Conservation (phyloP, 768 basidiomycete species). For the Naganishia kalamii region DNA sequence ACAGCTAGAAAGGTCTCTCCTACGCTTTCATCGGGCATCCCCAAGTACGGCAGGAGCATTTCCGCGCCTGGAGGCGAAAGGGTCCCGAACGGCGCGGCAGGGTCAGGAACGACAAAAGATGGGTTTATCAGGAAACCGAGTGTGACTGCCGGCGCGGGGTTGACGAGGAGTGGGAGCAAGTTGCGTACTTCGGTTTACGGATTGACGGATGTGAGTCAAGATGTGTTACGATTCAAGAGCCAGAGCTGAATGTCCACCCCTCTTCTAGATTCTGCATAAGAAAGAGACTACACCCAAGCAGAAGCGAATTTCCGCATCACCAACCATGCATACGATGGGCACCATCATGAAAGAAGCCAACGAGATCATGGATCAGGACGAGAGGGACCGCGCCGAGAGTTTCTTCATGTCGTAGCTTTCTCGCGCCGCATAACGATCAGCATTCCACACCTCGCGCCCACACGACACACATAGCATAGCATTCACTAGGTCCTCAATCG, state of each 20-base stretch:
- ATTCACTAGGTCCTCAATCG: too few relatives aligned
- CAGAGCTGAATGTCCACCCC: background rate
- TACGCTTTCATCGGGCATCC: background rate
- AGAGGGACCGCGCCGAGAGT: slow-evolving; percentile 16
- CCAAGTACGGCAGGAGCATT: slow-evolving; percentile 10
- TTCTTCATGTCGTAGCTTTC: slow-evolving; percentile 16
- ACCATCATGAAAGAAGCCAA: slow-evolving; percentile 12
- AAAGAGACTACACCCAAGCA: background rate
- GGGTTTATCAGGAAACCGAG: background rate
- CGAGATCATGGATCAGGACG: slow-evolving; percentile 23
- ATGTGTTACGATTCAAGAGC: too few relatives aligned
- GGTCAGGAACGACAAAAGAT: background rate
- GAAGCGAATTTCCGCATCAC: slow-evolving; percentile 18
- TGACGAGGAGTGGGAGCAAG: slow-evolving; percentile 7
- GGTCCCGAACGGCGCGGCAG: background rate
- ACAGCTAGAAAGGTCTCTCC: slow-evolving; percentile 3
- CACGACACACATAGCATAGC: too few relatives aligned
- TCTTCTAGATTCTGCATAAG: background rate
- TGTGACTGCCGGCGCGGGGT: background rate
- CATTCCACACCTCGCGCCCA: too few relatives aligned
- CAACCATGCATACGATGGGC: slow-evolving; percentile 21
- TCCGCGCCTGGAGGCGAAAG: background rate
- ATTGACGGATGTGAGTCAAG: slow-evolving; percentile 11
- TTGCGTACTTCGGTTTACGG: slow-evolving; percentile 7
- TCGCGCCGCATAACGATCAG: too few relatives aligned